A percentile compares a stretch with the other conserved stretches of the same genome.
Evolutionary conservation across 192 early-diverging fungal genomes (phyloP).

Genomic region (Podila epigama): DNA sequence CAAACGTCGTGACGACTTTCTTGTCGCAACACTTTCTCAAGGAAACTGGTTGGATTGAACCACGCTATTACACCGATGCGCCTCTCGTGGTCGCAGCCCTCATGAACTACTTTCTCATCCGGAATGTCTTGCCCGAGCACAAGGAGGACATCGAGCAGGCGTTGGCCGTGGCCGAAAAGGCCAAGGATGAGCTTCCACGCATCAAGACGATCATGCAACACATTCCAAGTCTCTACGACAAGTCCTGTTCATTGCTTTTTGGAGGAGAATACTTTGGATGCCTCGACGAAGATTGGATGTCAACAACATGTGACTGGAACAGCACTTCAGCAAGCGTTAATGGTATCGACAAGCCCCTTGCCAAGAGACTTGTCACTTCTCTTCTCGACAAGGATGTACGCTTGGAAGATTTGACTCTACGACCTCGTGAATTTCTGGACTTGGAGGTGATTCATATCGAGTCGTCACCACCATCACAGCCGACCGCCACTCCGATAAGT

Average conservation of each 20-base stretch:
- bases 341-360: slow-evolving; percentile 27
- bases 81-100: slow-evolving; percentile 55
- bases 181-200: slow-evolving; percentile 55
- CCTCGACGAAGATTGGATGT: slow-evolving; percentile 10
- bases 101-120: slow-evolving; percentile 55
- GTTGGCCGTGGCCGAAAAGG: slow-evolving; percentile 46
- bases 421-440: slow-evolving; percentile 14
- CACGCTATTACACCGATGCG: slow-evolving; percentile 53
- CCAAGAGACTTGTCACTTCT: slow-evolving; percentile 22
- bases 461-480: background rate
- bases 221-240: slow-evolving; percentile 58
- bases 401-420: background rate
- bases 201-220: slow-evolving; percentile 50
- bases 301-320: slow-evolving; percentile 7
- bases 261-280: slow-evolving; percentile 51
- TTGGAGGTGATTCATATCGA: slow-evolving; percentile 21
- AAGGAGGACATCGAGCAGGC: slow-evolving; percentile 55
- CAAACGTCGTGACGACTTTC: slow-evolving; percentile 56
- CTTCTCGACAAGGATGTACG: slow-evolving; percentile 7
- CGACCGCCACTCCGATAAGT: background rate
- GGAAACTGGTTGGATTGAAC: slow-evolving; percentile 51
- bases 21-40: slow-evolving; percentile 59
- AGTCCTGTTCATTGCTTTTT: slow-evolving; percentile 59
- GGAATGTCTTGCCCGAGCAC: slow-evolving; percentile 61
- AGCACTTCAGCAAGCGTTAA: background rate